Percentiles rank a stretch among this genome's conserved stretches.
phyloP scores from a whole-genome alignment of 768 basidiomycete genomes.

The Panaeolus papilionaceus region DNA sequence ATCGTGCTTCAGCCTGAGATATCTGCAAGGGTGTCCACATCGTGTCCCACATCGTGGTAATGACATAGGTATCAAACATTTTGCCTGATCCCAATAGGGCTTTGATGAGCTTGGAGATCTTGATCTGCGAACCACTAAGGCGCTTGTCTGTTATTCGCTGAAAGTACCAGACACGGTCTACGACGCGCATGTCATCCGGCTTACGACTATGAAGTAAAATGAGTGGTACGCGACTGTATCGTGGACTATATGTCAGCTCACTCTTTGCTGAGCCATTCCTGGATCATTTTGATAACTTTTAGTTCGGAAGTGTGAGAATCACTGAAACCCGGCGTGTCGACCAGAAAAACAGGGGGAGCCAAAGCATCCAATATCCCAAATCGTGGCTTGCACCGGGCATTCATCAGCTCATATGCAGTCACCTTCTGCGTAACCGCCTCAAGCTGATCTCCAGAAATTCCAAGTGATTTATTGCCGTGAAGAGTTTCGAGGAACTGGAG shows the following conservation, averaged over 20 bases:
- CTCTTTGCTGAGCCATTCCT: background rate
- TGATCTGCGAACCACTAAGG: background rate
- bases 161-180: background rate
- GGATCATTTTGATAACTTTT: background rate
- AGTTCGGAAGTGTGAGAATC: background rate
- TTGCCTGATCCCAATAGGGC: background rate
- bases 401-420: background rate
- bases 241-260: background rate
- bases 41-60: constrained; percentile 2
- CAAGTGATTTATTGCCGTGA: background rate
- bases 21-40: background rate
- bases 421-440: background rate
- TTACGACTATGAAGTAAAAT: background rate
- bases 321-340: background rate
- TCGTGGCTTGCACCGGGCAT: background rate
- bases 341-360: background rate
- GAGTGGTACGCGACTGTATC: no score
- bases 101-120: background rate
- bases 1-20: background rate
- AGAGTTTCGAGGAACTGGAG: background rate
- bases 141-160: background rate
- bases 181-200: background rate
- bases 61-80: background rate
- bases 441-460: background rate
- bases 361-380: background rate